Percentiles rank a stretch among this genome's conserved stretches.
Conservation (phyloP, 2,329 filamentous ascomycete genomes). For the Helotiales sp. region DNA sequence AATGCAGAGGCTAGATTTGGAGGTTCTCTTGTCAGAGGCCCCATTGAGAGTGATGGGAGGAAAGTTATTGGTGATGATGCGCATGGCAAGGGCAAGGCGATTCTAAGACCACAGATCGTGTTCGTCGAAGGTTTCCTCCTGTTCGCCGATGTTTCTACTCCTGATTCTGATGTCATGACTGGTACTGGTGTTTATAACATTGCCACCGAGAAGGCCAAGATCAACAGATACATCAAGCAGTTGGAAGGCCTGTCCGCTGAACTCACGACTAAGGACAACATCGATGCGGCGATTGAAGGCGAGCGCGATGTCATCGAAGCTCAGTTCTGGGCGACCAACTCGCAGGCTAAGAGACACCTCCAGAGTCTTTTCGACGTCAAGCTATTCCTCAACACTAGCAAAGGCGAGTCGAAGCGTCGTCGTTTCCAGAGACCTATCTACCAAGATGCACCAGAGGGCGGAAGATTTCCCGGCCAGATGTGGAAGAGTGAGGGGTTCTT, state of each 20-base stretch:
- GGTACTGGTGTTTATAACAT: background rate
- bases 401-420: slow-evolving; percentile 20
- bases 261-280: background rate
- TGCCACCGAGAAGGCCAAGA: background rate
- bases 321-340: background rate
- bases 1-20: background rate
- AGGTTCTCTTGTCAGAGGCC: background rate
- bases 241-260: background rate
- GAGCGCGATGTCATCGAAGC: slow-evolving; percentile 7
- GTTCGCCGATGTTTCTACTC: background rate
- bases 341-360: slow-evolving; percentile 2
- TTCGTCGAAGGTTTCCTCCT: slow-evolving; percentile 35
- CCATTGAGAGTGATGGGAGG: background rate
- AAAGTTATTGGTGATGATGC: background rate
- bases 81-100: background rate
- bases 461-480: slow-evolving; percentile 33
- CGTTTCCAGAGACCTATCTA: slow-evolving; percentile 28
- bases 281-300: background rate
- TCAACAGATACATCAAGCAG: background rate
- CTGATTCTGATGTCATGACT: no score
- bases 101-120: slow-evolving; percentile 7
- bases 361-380: slow-evolving; percentile 29
- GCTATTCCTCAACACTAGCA: slow-evolving; percentile 32
- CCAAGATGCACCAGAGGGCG: slow-evolving; percentile 20
- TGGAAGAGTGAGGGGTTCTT: slow-evolving; percentile 42